Percentiles rank a stretch among this genome's conserved stretches.
These are phyloP conservation scores for Mollisiaceae sp. DNA, from an alignment of 2,329 filamentous ascomycete species.

Conservation along the genomic window DNA sequence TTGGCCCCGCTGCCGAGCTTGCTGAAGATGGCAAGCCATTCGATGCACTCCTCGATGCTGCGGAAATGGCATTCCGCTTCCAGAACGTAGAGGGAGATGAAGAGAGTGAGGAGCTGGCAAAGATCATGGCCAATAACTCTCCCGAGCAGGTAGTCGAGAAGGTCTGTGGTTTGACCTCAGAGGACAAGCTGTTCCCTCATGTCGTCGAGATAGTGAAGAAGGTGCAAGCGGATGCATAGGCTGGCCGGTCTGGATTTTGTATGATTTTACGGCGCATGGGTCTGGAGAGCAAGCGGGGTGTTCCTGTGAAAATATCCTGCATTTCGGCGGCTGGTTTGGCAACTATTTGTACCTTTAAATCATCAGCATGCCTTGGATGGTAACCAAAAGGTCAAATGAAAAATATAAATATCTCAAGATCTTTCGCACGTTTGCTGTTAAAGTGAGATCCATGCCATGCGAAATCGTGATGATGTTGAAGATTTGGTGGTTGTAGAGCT, in stretches of 20 bases:
- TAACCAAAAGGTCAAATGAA: conserved; percentile 1
- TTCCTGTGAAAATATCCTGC: conserved; percentile 10
- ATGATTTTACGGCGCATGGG: conserved; percentile 10
- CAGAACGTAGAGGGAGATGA: conserved; percentile 92
- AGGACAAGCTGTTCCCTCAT: conserved; percentile 77
- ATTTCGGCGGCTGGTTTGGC: neutral
- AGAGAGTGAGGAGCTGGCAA: conserved; percentile 83
- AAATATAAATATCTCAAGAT: neutral
- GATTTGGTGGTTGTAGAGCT: neutral
- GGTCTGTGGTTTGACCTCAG: conserved; percentile 79
- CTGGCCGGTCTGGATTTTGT: conserved; percentile 21
- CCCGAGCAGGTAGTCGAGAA: conserved; percentile 78
- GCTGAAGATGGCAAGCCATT: conserved; percentile 79
- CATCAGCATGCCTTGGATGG: conserved; percentile 1
- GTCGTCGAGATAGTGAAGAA: conserved; percentile 80
- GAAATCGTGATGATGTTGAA: neutral
- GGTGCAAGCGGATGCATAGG: conserved; percentile 65
- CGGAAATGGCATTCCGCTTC: conserved; percentile 94
- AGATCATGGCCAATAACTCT: conserved; percentile 77
- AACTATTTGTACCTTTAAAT: conserved; percentile 6
- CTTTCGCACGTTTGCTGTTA: neutral
- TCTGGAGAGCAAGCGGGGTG: conserved; percentile 6
- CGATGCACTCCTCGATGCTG: conserved; percentile 76
- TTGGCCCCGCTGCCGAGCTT: conserved; percentile 88
- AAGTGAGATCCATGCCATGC: neutral